Evolutionary conservation across 139 green algal species (phyloP).

Genomic region (Coelastrella sp.): DNA sequence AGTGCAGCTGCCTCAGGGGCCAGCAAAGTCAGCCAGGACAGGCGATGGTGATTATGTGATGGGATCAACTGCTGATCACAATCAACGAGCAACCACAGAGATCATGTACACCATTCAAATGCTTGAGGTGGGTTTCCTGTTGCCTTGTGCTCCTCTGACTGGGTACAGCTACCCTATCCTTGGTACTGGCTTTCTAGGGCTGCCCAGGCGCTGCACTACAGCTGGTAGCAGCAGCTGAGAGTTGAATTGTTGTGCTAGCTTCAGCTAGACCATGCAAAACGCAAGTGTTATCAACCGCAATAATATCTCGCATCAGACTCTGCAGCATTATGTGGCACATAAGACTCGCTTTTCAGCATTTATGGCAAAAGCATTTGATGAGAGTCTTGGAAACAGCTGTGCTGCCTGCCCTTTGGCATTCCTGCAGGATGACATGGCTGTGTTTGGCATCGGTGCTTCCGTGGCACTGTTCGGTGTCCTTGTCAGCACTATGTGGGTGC

Average conservation of each 20-base stretch:
- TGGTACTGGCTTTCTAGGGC: not conserved
- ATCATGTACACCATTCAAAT: slow-evolving; percentile 40
- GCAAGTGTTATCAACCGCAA: too few relatives aligned
- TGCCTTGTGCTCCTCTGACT: not conserved
- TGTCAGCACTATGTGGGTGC: slow-evolving; percentile 39
- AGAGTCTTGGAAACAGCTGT: not conserved
- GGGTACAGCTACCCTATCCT: not conserved
- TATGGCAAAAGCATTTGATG: not conserved
- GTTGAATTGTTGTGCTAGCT: not conserved
- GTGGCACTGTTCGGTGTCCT: slow-evolving; percentile 35
- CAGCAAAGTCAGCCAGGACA: not conserved
- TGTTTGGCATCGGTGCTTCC: slow-evolving; percentile 7
- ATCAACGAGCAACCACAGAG: not conserved
- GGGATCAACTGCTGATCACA: not conserved
- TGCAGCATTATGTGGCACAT: too few relatives aligned
- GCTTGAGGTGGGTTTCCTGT: not conserved
- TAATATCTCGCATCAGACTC: too few relatives aligned
- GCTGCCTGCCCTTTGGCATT: not conserved
- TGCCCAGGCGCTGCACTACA: not conserved
- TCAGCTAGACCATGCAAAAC: too few relatives aligned
- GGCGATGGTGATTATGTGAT: not conserved
- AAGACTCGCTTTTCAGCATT: not conserved
- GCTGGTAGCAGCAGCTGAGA: not conserved
- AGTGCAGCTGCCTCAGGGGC: not conserved
- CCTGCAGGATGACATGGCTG: slow-evolving; percentile 17